phyloP scores from a whole-genome alignment of 208 protist genomes.

The Angomonas ambiguus region DNA sequence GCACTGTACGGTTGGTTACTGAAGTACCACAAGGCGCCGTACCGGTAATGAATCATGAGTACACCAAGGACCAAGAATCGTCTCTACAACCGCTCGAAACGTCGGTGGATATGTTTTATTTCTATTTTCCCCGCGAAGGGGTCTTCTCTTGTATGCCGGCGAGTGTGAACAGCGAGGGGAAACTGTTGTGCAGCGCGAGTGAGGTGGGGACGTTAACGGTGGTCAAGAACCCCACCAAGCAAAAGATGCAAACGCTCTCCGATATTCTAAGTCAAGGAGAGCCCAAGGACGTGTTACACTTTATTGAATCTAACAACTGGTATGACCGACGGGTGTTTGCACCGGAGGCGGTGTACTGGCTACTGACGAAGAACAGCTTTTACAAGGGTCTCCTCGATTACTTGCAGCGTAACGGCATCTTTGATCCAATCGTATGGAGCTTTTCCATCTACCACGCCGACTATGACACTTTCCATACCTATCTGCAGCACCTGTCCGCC shows the following conservation, averaged over 20 bases:
- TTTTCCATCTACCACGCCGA: slow-evolving; percentile 15
- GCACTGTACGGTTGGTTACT: slow-evolving; percentile 11
- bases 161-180: slow-evolving; percentile 14
- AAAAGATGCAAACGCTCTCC: slow-evolving; percentile 11
- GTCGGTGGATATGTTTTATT: slow-evolving; percentile 5
- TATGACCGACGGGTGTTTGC: slow-evolving; percentile 5
- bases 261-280: slow-evolving; percentile 14
- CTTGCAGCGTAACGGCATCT: not conserved
- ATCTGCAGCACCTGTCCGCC: not conserved
- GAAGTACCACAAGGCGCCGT: slow-evolving; percentile 15
- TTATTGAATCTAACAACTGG: slow-evolving; percentile 15
- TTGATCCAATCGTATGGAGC: slow-evolving; percentile 16
- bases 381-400: slow-evolving; percentile 10
- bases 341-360: slow-evolving; percentile 13
- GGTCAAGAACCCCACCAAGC: not conserved
- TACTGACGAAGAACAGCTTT: slow-evolving; percentile 8
- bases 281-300: slow-evolving; percentile 8
- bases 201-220: not conserved
- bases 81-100: slow-evolving; percentile 11
- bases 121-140: slow-evolving; percentile 17
- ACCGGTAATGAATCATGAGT: slow-evolving; percentile 8
- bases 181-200: slow-evolving; percentile 5
- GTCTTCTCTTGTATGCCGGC: slow-evolving; percentile 13
- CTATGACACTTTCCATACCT: slow-evolving; percentile 3
- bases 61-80: slow-evolving; percentile 1